Evolutionary conservation across 768 basidiomycete genomes (phyloP).

Genomic region (Boletus huronensis): DNA sequence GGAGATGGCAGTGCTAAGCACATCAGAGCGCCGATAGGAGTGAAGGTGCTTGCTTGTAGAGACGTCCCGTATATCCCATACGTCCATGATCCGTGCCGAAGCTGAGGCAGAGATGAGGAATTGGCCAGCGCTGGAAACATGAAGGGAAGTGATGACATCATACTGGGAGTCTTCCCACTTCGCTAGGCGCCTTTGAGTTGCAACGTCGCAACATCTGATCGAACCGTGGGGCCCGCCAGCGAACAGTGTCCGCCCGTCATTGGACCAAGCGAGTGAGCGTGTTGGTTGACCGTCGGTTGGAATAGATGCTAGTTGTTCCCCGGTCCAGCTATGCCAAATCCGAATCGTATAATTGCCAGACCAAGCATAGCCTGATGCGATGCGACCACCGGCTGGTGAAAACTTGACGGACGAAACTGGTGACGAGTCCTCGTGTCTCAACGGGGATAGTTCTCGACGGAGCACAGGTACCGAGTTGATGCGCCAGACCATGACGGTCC

Average conservation of each 20-base stretch:
- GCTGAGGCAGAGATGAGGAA: not conserved
- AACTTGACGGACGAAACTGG: conserved; percentile 18
- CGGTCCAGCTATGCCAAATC: conserved; percentile 15
- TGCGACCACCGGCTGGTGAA: conserved; percentile 10
- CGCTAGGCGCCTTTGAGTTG: not conserved
- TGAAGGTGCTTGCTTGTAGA: not conserved
- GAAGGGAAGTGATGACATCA: not conserved
- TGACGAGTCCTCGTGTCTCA: not conserved
- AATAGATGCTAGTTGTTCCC: conserved; percentile 1
- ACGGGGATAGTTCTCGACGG: not conserved
- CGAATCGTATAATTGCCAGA: not conserved
- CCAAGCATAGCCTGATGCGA: conserved; percentile 7
- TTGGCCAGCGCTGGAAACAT: not conserved
- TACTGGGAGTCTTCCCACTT: not conserved
- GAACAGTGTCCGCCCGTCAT: not conserved
- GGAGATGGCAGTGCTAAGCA: not conserved
- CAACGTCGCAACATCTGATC: not conserved
- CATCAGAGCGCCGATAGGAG: not conserved
- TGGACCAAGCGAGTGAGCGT: conserved; percentile 17
- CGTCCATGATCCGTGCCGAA: not conserved
- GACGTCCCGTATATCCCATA: not conserved
- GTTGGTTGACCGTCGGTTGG: not conserved
- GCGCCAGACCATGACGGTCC: conserved; percentile 3
- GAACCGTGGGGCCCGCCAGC: not conserved
- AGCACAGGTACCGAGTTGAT: not conserved